Evolutionary conservation across 1,139 yeast species (phyloP).

Genomic region (Debaryomyces sp.): DNA sequence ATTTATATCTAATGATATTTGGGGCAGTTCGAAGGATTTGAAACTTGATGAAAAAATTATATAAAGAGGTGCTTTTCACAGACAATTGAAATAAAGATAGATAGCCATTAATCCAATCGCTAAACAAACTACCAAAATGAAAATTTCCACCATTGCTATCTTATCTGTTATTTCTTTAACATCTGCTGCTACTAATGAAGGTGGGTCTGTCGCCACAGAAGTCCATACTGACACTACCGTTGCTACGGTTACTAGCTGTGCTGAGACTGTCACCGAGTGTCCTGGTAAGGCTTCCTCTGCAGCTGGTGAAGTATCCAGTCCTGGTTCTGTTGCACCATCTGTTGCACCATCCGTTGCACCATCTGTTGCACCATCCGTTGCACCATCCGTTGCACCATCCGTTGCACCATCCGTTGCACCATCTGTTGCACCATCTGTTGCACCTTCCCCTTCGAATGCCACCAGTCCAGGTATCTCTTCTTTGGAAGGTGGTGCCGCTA

Average conservation of each 20-base stretch:
- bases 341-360: slow-evolving; percentile 7
- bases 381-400: background rate
- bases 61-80: background rate
- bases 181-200: slow-evolving; percentile 14
- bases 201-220: slow-evolving; percentile 21
- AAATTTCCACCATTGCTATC: background rate
- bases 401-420: slow-evolving; percentile 9
- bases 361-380: slow-evolving; percentile 9
- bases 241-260: slow-evolving; percentile 37
- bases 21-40: background rate
- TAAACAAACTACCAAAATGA: slow-evolving; percentile 4
- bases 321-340: slow-evolving; percentile 5
- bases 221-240: slow-evolving; percentile 24
- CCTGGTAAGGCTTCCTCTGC: slow-evolving; percentile 22
- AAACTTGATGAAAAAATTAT: background rate
- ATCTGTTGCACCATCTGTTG: slow-evolving; percentile 4
- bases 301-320: background rate
- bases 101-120: background rate
- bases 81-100: background rate
- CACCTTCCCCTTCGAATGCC: slow-evolving; percentile 8
- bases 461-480: slow-evolving; percentile 20
- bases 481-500: slow-evolving; percentile 20
- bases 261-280: slow-evolving; percentile 29
- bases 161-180: slow-evolving; percentile 10
- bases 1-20: background rate